These are phyloP conservation scores for Ascochyta lentis DNA, from an alignment of 2,329 filamentous ascomycete genomes.

Conservation along the genomic window DNA sequence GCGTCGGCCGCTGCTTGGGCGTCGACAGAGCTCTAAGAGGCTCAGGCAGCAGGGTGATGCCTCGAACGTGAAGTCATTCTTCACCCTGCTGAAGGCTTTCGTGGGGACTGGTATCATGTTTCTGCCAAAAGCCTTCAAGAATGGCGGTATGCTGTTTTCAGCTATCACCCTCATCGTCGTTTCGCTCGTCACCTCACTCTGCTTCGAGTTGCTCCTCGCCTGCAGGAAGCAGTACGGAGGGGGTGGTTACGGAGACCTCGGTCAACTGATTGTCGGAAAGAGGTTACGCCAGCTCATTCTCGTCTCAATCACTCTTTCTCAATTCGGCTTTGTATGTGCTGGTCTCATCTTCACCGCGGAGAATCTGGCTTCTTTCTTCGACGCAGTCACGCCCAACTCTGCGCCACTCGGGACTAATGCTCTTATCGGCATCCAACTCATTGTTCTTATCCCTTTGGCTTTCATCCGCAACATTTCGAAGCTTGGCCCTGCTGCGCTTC, in stretches of 20 bases:
- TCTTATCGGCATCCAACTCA: conserved; percentile 71
- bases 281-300: conserved; percentile 71
- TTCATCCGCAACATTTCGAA: conserved; percentile 79
- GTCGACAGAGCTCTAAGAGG: conserved; percentile 59
- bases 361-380: conserved; percentile 71
- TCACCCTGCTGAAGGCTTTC: conserved; percentile 79
- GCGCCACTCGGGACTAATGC: conserved; percentile 61
- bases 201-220: conserved; percentile 74
- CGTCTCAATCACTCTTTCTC: conserved; percentile 73
- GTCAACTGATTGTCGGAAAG: conserved; percentile 68
- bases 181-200: conserved; percentile 70
- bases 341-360: conserved; percentile 80
- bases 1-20: conserved; percentile 65
- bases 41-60: conserved; percentile 65
- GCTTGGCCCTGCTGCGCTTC: conserved; percentile 70
- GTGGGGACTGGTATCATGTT: conserved; percentile 85
- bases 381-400: conserved; percentile 63
- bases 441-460: conserved; percentile 69
- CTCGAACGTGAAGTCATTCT: conserved; percentile 74
- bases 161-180: conserved; percentile 71
- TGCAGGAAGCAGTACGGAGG: conserved; percentile 70
- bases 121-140: conserved; percentile 78
- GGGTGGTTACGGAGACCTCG: conserved; percentile 77
- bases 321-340: conserved; percentile 79
- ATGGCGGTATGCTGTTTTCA: conserved; percentile 78